Base-by-base conservation (phyloP, 306 rosid genomes). In the Macrotyloma uniflorum region DNA sequence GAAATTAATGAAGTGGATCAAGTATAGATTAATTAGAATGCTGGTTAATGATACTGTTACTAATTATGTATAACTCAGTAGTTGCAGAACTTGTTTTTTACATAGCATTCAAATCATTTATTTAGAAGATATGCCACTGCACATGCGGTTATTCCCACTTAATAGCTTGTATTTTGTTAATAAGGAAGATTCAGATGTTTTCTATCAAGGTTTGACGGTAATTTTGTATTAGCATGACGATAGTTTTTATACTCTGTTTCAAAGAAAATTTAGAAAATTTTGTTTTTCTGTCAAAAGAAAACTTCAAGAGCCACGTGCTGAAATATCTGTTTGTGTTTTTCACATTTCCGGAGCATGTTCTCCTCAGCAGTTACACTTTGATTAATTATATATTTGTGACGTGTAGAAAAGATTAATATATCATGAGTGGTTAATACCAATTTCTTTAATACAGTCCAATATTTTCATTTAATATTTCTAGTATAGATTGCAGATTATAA, bases 381-480 rank as follows among this genome's bases (percentile, higher is more conserved):
- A 61, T 57, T 57, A 9, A 40, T 74, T 26, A 9, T 55, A 13
- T 74, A 16, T 74, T 59, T 74, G 55, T 59, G 40, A 58, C 58
- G 16, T 10, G 46, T 30, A 45, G 61, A 64, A 58, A 74, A 74
- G 14, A 57, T 15, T 24, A 28, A 59, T n/a, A 13, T 23, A 22
- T 72, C 20, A 2, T 57, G 50, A 23, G 14, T 36, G 47, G 5
- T 42, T 58, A 28, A 0, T 1, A 35, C 40, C 54, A 16, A 42
- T 28, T 74, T 8, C 59, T 59, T 74, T 3, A 74, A 13, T 26
- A 10, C 14, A 15, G 51, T 40, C 36, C 77, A 55, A 22, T 14
- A 72, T 72, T 55, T 38, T 2, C 11, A 58, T 22, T 9, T 26
- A 40, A 23, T 11, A 15, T 28, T 43, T 59, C 24, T 43, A 16